Evolutionary conservation across 1,139 yeast species (phyloP), one percentile per base, ranked within the genome.

Genomic region (Lodderomyces parapsilosis): DNA sequence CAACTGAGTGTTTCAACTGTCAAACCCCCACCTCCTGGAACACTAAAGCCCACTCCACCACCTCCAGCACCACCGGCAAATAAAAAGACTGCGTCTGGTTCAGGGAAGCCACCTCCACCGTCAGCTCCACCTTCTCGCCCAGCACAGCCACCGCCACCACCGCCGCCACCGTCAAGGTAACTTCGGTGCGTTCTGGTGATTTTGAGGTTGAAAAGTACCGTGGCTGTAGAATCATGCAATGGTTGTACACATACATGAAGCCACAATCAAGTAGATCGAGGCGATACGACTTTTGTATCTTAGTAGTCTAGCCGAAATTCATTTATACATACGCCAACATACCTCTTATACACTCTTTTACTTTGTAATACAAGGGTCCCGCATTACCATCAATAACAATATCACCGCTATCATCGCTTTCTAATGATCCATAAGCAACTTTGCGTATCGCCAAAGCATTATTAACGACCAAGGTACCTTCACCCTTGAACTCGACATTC

Each of bases 381-480:
- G 86, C 79, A 13, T 78, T 76, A 3, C 99, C 99, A 54, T 93
- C 96, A 20, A 94, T 82, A 7, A 85, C 71, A 17, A 94, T 78
- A 57, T 86, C 86, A 34, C 97, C 96, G 39, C 90, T 90, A 41
- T 71, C 78, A 40, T 73, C 78, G 24, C 66, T 64, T 43, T 69
- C 76, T 8, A 24, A 19, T 5, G 36, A 25, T 19, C 70, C 64
- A 49, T 68, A 67, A 8, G 80, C 78, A 2, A 86, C 74, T 60
- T 93, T 91, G 46, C 89, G 71, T 7, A 93, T 80, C 1, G 91
- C 84, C 20, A 93, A 78, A 43, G 69, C 70, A 47, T 86, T 87
- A 56, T 91, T 91, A 32, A 95, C 86, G 7, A 91, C 96, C 41
- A 93, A 68, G 0, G 91, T 83, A 59, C 98, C 99, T 59, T 90